Base-by-base conservation (phyloP, 108 stramenopile species). In the Pseudonitzschia multistriata region DNA sequence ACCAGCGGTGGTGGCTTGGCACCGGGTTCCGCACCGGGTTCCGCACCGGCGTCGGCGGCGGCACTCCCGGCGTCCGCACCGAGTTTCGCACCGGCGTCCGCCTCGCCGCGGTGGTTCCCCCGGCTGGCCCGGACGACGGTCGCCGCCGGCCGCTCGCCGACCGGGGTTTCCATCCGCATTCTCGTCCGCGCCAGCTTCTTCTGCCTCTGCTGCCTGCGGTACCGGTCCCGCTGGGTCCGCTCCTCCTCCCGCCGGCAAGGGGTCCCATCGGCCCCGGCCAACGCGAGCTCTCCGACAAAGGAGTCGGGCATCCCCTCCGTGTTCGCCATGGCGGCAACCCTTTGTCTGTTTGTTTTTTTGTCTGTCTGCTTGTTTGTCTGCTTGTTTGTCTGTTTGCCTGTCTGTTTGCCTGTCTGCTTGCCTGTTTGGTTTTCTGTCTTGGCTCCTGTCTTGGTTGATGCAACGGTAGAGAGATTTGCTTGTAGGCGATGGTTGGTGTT, bases 271-370 rank as follows among this genome's bases (percentile, higher is more conserved):
- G 49, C 11, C 49, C 40, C 42, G 36, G 61, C 49, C 19, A 78
- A 49, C 72, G 85, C 73, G 11, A 90, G 72, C 22, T 81, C 83
- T 48, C 74, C 70, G 59, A 90, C 57, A 31, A 78, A 85, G 65
- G 88, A 87, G 65, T 91, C 90, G 34, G 85, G 62, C 62, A 91
- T 49, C 30, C 89, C 87, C 63, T 91, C 84, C 40, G 87, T 88
- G 59, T 91, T 91, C 8, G 89, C 89, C 89, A 91, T 91, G 50
- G 19, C 37, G 37, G 37, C 37, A 10, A 39, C 10, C 10, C 7
- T 7, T 39, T 39, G 37, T 7, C 10, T 39, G 37, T 7, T 39
- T 39, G 37, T 7, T 39, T 39, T 5, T 7, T 39, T 39, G 37
- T 7, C 10, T 39, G 7, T 5, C 10, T 39, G 37, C 7, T 7